phyloP scores from a whole-genome alignment of 345 rosid genomes.

The rapeseed (Brassica napus) region Da-Ae NC_063436.1:5425001-5425500 shows the following conservation, averaged over 20 bases:
- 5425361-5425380: not conserved
- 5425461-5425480: constrained; percentile 77
- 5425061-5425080: constrained; percentile 88
- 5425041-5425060: constrained; percentile 74
- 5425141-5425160: constrained; percentile 78
- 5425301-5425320: constrained; percentile 81
- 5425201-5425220: not conserved
- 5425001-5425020: too few species aligned
- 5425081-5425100: constrained; percentile 77
- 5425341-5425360: not conserved
- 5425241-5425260: constrained; percentile 2
- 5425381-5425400: not conserved
- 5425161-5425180: constrained; percentile 71
- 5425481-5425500: constrained; percentile 53
- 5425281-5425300: constrained; percentile 66
- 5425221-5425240: not conserved
- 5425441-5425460: constrained; percentile 90
- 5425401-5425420: not conserved
- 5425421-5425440: constrained; percentile 87
- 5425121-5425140: constrained; percentile 86
- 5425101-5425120: constrained; percentile 89
- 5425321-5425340: constrained; percentile 54
- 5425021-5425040: not conserved
- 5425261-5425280: constrained; percentile 57
- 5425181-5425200: constrained; percentile 63